phyloP scores from a whole-genome alignment of 2,329 filamentous ascomycete genomes.

The Albophoma yamanashiensis region DNA sequence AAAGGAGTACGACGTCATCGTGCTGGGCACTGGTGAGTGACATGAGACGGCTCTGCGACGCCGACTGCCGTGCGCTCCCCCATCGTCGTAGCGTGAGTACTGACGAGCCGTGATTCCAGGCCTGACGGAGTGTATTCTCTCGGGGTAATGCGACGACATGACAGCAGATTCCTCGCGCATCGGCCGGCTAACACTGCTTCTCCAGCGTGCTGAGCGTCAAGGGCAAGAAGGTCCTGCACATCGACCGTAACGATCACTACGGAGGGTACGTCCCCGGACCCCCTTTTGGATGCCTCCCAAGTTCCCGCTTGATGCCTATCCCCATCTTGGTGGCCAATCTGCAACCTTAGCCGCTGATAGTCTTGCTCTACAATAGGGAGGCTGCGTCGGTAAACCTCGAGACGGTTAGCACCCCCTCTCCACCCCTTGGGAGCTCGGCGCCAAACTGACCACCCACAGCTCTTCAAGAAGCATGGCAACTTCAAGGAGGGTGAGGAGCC shows the following conservation, averaged over 20 bases:
- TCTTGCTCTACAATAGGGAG: conserved; percentile 41
- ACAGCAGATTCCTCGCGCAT: neutral
- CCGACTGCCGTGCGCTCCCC: neutral
- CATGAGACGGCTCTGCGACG: neutral
- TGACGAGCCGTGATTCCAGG: conserved; percentile 40
- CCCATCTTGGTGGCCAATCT: neutral
- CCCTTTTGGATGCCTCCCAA: neutral
- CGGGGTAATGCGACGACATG: conserved; percentile 58
- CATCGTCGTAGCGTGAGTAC: neutral
- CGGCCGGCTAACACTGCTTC: conserved; percentile 21
- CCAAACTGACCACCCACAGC: conserved; percentile 37
- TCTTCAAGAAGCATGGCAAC: conserved; percentile 96
- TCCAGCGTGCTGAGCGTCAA: conserved; percentile 83
- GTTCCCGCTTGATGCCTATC: neutral
- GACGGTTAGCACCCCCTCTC: conserved; percentile 46
- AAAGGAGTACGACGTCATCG: conserved; percentile 96
- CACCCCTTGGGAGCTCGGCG: conserved; percentile 4
- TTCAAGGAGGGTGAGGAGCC: conserved; percentile 70
- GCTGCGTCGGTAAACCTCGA: conserved; percentile 96
- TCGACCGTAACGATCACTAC: conserved; percentile 97
- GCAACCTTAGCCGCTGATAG: conserved; percentile 1
- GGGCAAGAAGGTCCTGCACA: conserved; percentile 97
- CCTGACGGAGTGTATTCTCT: conserved; percentile 97
- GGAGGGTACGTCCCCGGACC: conserved; percentile 59
- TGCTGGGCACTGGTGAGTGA: conserved; percentile 85